Evolutionary conservation across 2,329 filamentous ascomycete species (phyloP).

Genomic region (Curvularia verruculosa): DNA sequence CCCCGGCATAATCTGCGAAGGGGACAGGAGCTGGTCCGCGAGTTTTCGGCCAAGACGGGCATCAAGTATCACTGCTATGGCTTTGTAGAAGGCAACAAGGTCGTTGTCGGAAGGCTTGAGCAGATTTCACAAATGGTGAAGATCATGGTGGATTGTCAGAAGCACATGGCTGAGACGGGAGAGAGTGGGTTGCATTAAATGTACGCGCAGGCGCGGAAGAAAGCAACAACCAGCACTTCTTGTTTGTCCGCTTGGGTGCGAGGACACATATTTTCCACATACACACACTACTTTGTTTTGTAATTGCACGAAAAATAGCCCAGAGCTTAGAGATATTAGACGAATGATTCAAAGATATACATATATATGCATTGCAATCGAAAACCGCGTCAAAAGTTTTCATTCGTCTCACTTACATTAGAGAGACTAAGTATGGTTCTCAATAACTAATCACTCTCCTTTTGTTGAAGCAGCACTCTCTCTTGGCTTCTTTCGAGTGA

Average conservation of each 20-base stretch:
- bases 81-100: slow-evolving; percentile 81
- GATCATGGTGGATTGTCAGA: slow-evolving; percentile 52
- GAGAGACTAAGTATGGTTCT: background rate
- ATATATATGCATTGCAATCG: background rate
- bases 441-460: background rate
- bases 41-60: slow-evolving; percentile 80
- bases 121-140: slow-evolving; percentile 81
- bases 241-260: too few relatives aligned
- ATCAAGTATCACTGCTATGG: slow-evolving; percentile 87
- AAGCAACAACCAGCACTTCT: background rate
- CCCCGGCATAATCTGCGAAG: slow-evolving; percentile 82
- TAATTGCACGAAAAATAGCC: background rate
- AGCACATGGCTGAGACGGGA: slow-evolving; percentile 48
- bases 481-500: background rate
- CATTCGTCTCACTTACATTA: background rate
- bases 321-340: background rate
- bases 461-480: too few relatives aligned
- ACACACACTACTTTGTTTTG: background rate
- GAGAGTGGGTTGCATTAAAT: slow-evolving; percentile 42
- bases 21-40: slow-evolving; percentile 75
- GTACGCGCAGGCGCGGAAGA: slow-evolving; percentile 13
- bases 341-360: background rate
- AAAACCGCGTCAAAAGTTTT: background rate
- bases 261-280: background rate
- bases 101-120: slow-evolving; percentile 76